Evolutionary conservation across 441 rosid genomes (phyloP).

Genomic region (Adansonia grandidieri): DNA sequence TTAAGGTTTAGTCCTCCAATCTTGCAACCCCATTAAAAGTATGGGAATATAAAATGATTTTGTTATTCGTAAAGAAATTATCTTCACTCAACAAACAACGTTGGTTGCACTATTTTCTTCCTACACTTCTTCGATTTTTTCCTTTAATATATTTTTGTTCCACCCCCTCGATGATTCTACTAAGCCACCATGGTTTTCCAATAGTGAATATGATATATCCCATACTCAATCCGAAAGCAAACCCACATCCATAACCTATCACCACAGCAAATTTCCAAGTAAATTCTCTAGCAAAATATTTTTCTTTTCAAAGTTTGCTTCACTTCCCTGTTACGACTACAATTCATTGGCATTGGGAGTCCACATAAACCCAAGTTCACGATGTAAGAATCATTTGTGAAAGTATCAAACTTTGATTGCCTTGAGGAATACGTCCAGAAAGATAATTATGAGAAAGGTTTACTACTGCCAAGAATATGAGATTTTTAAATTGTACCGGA

Average conservation of each 20-base stretch:
- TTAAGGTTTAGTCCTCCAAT: neutral
- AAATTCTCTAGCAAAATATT: no score
- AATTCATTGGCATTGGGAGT: neutral
- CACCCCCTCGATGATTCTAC: neutral
- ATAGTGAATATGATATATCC: no score
- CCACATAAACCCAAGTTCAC: slow-evolving; percentile 21
- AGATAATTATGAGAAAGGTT: slow-evolving; percentile 28
- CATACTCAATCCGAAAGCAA: no score
- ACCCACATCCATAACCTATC: no score
- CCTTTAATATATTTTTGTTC: neutral
- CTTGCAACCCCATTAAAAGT: no score
- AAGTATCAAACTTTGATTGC: slow-evolving; percentile 24
- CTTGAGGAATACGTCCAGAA: slow-evolving; percentile 25
- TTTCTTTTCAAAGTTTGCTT: no score
- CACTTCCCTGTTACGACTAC: neutral
- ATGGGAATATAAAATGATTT: no score
- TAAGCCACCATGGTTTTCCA: neutral
- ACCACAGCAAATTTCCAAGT: neutral
- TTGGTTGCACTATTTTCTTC: no score
- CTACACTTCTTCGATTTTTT: no score
- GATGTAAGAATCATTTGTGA: slow-evolving; percentile 12
- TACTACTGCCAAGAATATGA: slow-evolving; percentile 6
- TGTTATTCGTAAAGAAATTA: no score
- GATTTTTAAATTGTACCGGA: slow-evolving; percentile 23
- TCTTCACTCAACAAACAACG: no score